Evolutionary conservation across 2,329 filamentous ascomycete genomes (phyloP).

Genomic region (Talaromyces sp.): DNA sequence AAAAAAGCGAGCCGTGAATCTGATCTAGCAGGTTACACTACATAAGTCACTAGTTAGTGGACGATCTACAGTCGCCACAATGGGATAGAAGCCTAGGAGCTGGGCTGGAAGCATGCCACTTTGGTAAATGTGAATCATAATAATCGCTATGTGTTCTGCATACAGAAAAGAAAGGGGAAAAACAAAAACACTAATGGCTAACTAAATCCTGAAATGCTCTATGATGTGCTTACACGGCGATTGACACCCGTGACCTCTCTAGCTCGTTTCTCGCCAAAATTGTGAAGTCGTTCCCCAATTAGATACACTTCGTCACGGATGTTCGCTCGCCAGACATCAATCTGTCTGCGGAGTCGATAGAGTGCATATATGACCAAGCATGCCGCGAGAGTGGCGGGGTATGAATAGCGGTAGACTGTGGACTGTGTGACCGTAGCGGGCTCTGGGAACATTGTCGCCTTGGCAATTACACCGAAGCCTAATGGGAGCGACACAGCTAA

Average conservation of each 20-base stretch:
- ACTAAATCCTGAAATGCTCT: constrained; percentile 5
- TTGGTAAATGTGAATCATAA: not conserved
- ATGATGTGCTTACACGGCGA: constrained; percentile 38
- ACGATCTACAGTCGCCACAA: not conserved
- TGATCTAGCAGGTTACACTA: not conserved
- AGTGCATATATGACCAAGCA: constrained; percentile 50
- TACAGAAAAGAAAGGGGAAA: not conserved
- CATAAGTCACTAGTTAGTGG: not conserved
- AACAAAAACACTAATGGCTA: not conserved
- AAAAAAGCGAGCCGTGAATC: not conserved
- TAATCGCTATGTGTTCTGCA: constrained; percentile 9
- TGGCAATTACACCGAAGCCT: constrained; percentile 52
- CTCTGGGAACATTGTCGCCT: constrained; percentile 41
- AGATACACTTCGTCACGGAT: constrained; percentile 95
- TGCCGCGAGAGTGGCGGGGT: constrained; percentile 61
- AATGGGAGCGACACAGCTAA: constrained; percentile 65
- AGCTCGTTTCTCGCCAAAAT: constrained; percentile 67
- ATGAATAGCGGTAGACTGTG: constrained; percentile 64
- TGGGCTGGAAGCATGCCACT: not conserved
- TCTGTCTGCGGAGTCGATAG: constrained; percentile 48
- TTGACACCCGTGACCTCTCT: constrained; percentile 37
- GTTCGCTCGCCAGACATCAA: constrained; percentile 72
- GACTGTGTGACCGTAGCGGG: constrained; percentile 32
- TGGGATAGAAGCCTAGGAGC: not conserved
- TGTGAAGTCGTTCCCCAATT: constrained; percentile 90